phyloP scores from a whole-genome alignment of 139 green algal species.

The Zygnema cylindricum region DNA sequence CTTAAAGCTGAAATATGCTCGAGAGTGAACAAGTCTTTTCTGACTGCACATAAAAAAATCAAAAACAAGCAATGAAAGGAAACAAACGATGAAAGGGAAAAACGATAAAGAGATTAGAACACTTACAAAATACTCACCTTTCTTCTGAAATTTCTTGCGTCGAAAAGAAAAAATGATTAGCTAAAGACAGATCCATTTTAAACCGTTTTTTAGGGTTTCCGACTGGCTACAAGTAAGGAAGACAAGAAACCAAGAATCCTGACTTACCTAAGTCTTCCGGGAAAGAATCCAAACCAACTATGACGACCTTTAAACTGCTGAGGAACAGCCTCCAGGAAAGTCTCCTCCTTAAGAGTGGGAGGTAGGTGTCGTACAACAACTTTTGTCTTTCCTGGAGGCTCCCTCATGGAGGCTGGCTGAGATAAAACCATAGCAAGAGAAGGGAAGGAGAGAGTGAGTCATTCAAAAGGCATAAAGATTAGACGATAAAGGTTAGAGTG shows the following conservation, averaged over 20 bases:
- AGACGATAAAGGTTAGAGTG: too few relatives aligned
- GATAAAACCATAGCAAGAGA: too few relatives aligned
- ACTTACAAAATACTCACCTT: too few relatives aligned
- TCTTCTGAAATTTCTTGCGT: too few relatives aligned
- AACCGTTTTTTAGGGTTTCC: constrained; percentile 2
- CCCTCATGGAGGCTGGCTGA: too few relatives aligned
- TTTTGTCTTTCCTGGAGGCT: constrained; percentile 34
- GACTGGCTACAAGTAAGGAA: neutral
- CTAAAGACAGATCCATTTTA: neutral
- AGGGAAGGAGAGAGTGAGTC: too few relatives aligned
- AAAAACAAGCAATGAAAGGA: too few relatives aligned
- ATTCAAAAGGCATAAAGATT: too few relatives aligned
- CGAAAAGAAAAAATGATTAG: neutral
- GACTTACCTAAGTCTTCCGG: constrained; percentile 37
- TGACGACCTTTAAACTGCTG: constrained; percentile 52
- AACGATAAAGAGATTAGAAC: too few relatives aligned
- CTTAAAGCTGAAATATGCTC: constrained; percentile 59
- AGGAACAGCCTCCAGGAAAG: constrained; percentile 48
- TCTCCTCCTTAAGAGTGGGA: constrained; percentile 48
- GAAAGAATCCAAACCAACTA: constrained; percentile 50
- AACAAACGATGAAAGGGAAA: too few relatives aligned
- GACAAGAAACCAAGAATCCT: neutral
- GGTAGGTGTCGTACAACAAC: constrained; percentile 49
- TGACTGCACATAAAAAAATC: too few relatives aligned
- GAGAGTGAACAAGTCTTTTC: constrained; percentile 31